Conservation (phyloP, 495 filamentous ascomycete genomes). For the Aspergillus ostianus region DNA sequence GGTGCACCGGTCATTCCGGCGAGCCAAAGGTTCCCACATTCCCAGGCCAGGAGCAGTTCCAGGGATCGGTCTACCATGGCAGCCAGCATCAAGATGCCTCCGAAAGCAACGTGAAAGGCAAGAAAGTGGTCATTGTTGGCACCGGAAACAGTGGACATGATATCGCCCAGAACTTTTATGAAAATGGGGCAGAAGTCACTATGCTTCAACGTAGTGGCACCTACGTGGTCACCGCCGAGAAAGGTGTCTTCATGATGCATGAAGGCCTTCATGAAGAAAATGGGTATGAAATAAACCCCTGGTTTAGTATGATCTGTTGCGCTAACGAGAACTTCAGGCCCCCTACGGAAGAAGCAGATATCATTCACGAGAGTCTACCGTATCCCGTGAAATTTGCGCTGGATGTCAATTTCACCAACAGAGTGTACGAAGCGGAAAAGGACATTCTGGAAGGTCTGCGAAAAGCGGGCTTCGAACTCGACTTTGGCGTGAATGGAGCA, state of each 20-base stretch:
- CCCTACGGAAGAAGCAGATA: slow-evolving; percentile 61
- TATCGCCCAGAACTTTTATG: slow-evolving; percentile 78
- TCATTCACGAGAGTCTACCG: slow-evolving; percentile 55
- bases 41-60: slow-evolving; percentile 40
- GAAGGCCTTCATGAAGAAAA: slow-evolving; percentile 62
- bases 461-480: slow-evolving; percentile 65
- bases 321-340: slow-evolving; percentile 20
- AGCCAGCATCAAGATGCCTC: slow-evolving; percentile 42
- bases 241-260: slow-evolving; percentile 56
- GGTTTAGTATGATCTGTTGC: not conserved
- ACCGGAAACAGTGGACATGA: slow-evolving; percentile 83
- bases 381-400: slow-evolving; percentile 57
- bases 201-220: slow-evolving; percentile 78
- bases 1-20: slow-evolving; percentile 52
- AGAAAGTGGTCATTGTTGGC: slow-evolving; percentile 76
- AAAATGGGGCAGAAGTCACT: slow-evolving; percentile 72
- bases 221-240: slow-evolving; percentile 64
- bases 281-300: slow-evolving; percentile 25
- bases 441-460: slow-evolving; percentile 57
- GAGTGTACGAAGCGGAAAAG: slow-evolving; percentile 50
- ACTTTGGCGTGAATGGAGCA: slow-evolving; percentile 60
- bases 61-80: slow-evolving; percentile 49
- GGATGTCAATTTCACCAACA: slow-evolving; percentile 48
- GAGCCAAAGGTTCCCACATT: slow-evolving; percentile 48
- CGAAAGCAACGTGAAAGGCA: slow-evolving; percentile 44